A percentile compares a stretch with the other conserved stretches of the same genome.
Evolutionary conservation across 441 rosid genomes (phyloP).

Genomic region (Geranium incanum): DNA sequence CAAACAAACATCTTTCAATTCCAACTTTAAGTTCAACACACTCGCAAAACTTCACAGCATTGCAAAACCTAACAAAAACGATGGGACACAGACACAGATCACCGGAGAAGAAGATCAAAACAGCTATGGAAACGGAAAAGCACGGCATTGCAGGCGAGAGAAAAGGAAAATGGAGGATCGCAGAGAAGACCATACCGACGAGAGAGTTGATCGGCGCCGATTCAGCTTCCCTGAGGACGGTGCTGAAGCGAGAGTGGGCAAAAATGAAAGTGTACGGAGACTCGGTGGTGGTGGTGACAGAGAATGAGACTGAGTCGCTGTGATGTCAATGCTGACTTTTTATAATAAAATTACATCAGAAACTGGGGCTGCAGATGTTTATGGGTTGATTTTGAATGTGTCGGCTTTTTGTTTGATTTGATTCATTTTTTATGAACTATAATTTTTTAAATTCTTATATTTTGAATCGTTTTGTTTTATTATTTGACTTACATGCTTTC

Average conservation of each 20-base stretch:
- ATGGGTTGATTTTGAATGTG: too few relatives aligned
- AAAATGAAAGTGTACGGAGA: background rate
- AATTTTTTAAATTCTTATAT: too few relatives aligned
- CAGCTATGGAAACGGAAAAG: background rate
- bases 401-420: too few relatives aligned
- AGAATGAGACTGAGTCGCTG: background rate
- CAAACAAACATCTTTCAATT: background rate
- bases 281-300: background rate
- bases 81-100: background rate
- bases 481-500: too few relatives aligned
- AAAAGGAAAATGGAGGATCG: background rate
- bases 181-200: background rate
- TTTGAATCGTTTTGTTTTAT: too few relatives aligned
- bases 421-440: too few relatives aligned
- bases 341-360: too few relatives aligned
- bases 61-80: background rate
- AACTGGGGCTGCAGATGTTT: too few relatives aligned
- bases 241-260: background rate
- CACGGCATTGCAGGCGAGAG: background rate
- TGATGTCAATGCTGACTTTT: background rate
- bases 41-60: background rate
- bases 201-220: background rate
- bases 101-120: background rate
- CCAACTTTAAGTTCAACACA: background rate
- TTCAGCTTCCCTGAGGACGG: background rate